Base-by-base conservation (phyloP, 2,329 filamentous ascomycete species). In the Hypoxylon sp. region DNA sequence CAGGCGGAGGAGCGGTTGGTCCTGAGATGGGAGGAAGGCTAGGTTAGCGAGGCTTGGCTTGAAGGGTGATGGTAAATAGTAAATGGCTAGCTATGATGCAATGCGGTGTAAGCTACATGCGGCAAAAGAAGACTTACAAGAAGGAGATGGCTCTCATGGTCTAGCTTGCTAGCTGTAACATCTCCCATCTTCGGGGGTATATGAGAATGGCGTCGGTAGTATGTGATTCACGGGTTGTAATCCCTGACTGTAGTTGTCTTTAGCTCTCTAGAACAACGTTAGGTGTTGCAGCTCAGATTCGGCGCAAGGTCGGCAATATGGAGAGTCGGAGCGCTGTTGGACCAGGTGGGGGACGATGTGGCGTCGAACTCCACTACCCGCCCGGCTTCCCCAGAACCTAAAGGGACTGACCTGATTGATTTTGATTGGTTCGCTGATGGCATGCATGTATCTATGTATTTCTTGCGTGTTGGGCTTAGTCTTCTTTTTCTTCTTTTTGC, bases 1-100 rank as follows among this genome's bases (percentile, higher is more conserved):
- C 21, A 98, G 89, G 34, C 94, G 93, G 72, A 99, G 89, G 72
- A 98, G 91, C 3, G 95, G 92, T 87, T 98, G 95, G 77, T 99
- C 96, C 94, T 95, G 71, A 10, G n/a, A 19, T 13, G 13, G 2
- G 21, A 25, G 28, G 23, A 14, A 17, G 9, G 49, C 48, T 25
- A 55, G 36, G 60, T 28, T 56, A 57, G 30, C 28, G 59, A 56
- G 63, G 60, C 38, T 43, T 43, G 38, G 38, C 17, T 43, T 9
- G 38, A 21, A 43, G 46, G 23, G 25, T 14, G 48, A 57, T 4
- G 36, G 21, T 23, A 19, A 19, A 57, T 4, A 23, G 21, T 23
- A 19, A 19, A 36, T 19, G n/a, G 9, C 13, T 41, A 9, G 36
- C 19, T 41, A 55, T 55, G 51, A 55, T 55, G 51, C 51, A 28